Base-by-base conservation (phyloP, 2,329 filamentous ascomycete species). In the Neocucurbitaria cava region DNA sequence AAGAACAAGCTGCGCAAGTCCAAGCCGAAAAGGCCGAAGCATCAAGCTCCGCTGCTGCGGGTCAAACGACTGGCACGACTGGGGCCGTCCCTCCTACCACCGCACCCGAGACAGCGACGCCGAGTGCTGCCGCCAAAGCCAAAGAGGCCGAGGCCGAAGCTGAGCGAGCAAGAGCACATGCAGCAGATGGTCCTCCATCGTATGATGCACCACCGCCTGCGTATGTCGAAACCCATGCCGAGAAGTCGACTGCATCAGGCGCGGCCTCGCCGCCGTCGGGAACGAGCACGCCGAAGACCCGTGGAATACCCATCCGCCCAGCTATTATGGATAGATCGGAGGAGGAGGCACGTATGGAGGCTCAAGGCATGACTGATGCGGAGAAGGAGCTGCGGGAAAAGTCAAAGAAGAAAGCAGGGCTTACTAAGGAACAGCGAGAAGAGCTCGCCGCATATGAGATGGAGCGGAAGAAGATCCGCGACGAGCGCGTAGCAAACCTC, bases 341-440 rank as follows among this genome's bases (percentile, higher is more conserved):
- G 71, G 91, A 96, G 63, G 87, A 91, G 11, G 85, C 85, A 26
- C 84, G 85, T 20, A 82, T 88, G 68, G 82, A 85, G 61, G 84
- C 87, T 38, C 84, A 85, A 24, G 87, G 85, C 28, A 80, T 91
- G 69, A 87, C 86, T 0, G 84, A 87, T 48, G 90, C 92, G 49
- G 87, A 94, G 73, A 90, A 91, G 68, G 87, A 90, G 62, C 76
- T 92, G 53, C 85, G 89, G 46, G 89, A 87, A 75, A 92, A 91
- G 79, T 88, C 92, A 75, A 95, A 96, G 84, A 96, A 94, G 81
- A 96, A 95, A 83, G 87, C 86, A 10, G 89, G 89, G 0, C 79
- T 99, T 52, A 88, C 87, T 56, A 96, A 95, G 79, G 95, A 98
- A 77, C 95, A 99, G 79, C 87, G 91, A 28, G 95, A 98, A 69